Conservation (phyloP, 2,329 filamentous ascomycete species). For the Ascochyta rabiei region DNA sequence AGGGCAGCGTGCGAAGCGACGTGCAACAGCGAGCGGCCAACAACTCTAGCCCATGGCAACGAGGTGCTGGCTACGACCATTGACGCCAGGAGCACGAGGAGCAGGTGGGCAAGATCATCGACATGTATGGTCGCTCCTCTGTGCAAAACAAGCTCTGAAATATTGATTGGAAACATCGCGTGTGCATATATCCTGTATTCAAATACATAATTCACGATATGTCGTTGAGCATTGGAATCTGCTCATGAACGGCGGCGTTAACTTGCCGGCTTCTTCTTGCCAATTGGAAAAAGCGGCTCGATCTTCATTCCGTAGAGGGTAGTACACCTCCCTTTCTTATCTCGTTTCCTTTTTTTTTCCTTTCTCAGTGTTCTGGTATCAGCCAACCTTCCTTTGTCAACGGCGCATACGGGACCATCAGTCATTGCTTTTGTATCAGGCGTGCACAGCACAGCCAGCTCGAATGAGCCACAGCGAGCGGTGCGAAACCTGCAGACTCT, state of each 20-base stretch:
- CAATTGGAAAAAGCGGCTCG: slow-evolving; percentile 10
- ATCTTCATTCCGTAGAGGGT: slow-evolving; percentile 10
- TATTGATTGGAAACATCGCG: slow-evolving; percentile 24
- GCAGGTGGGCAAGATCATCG: slow-evolving; percentile 44
- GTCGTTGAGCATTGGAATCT: slow-evolving; percentile 25
- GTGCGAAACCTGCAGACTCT: neutral
- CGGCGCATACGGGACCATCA: slow-evolving; percentile 9
- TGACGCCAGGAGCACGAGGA: slow-evolving; percentile 51
- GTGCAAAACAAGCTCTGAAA: slow-evolving; percentile 32
- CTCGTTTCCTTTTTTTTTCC: neutral
- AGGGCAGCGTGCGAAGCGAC: slow-evolving; percentile 32
- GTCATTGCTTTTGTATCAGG: slow-evolving; percentile 9
- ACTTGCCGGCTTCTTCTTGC: slow-evolving; percentile 10
- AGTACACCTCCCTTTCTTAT: slow-evolving; percentile 5
- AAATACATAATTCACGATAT: slow-evolving; percentile 20
- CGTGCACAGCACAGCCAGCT: slow-evolving; percentile 14
- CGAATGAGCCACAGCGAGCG: neutral
- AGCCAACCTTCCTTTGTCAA: slow-evolving; percentile 14
- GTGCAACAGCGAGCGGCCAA: slow-evolving; percentile 54
- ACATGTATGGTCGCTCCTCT: slow-evolving; percentile 44
- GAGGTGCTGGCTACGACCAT: slow-evolving; percentile 69
- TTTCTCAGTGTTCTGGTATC: slow-evolving; percentile 3
- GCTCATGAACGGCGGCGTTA: slow-evolving; percentile 35
- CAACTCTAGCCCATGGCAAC: slow-evolving; percentile 67
- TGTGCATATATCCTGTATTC: slow-evolving; percentile 34